Conservation (phyloP, 1,139 yeast species). For the Hansenula anomala region DNA sequence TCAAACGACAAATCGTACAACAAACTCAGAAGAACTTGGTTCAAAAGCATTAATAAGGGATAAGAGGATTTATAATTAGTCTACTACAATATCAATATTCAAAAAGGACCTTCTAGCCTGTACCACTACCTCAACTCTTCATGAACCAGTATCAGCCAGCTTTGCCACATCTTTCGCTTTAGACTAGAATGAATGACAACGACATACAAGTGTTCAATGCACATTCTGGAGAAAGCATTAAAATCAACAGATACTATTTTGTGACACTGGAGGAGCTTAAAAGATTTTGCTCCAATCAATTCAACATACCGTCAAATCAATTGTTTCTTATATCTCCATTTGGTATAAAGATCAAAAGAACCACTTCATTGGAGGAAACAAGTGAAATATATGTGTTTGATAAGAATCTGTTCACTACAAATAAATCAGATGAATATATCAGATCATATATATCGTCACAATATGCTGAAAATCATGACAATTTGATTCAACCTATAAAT, state of each 20-base stretch:
- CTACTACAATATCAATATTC: too few relatives aligned
- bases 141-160: neutral
- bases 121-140: too few relatives aligned
- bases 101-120: too few relatives aligned
- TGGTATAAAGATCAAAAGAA: conserved; percentile 56
- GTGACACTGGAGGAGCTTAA: conserved; percentile 40
- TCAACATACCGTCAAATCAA: conserved; percentile 39
- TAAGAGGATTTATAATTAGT: too few relatives aligned
- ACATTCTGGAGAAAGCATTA: conserved; percentile 32
- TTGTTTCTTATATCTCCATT: conserved; percentile 59
- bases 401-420: conserved; percentile 41
- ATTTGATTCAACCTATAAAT: conserved; percentile 36
- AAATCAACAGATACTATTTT: conserved; percentile 31
- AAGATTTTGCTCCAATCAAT: conserved; percentile 35
- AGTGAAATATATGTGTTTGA: conserved; percentile 57
- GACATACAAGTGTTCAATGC: conserved; percentile 33
- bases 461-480: conserved; percentile 10
- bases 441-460: conserved; percentile 9
- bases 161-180: neutral
- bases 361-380: conserved; percentile 26
- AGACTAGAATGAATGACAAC: conserved; percentile 10
- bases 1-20: too few relatives aligned
- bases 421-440: conserved; percentile 4
- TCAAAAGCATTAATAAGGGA: too few relatives aligned
- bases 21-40: too few relatives aligned